Base-by-base conservation (phyloP, 257 asterid genomes). In the Primulina huaijiensis region DNA sequence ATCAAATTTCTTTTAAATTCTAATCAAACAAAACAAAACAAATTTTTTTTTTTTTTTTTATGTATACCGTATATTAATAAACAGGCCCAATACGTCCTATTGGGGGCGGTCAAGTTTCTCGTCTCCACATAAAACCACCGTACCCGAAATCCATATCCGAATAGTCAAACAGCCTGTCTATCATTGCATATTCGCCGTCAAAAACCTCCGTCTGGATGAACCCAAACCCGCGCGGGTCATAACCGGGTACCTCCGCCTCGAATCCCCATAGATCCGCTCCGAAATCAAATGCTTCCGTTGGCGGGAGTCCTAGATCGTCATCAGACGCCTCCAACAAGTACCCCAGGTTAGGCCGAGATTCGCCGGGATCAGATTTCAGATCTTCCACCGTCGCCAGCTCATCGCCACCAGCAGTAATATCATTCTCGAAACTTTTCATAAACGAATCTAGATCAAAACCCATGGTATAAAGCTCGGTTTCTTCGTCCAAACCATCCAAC, bases 281-380 rank as follows among this genome's bases (percentile, higher is more conserved):
- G 23, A 21, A 21, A 21, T 21, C 23, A 21, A 21, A 21, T 21
- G 23, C 23, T 21, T 21, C 23, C 23, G 89, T 72, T 46, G 96
- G 95, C 8, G 98, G 98, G 7, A 90, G 77, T 2, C 96, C 96
- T 11, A 89, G 87, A 69, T 89, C 96, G 3, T 89, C 92, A 12
- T 92, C 98, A 0, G 97, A 83, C 23, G 23, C 23, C 23, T 21
- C 23, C 23, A 21, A 21, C 23, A 88, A 75, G 70, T 69, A 89
- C 14, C 92, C 94, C 11, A 89, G 79, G 56, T 89, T 89, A 75
- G 86, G 86, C 77, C 69, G 77, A 0, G 92, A 76, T 17, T 83
- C 90, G 59, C 87, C 86, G 77, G 86, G 68, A 5, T 80, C 89
- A 78, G 82, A 76, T 37, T 80, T 57, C 21, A 76, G 71, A 63